Conservation (phyloP, 2,329 filamentous ascomycete species). For the Xylaria sp. region DNA sequence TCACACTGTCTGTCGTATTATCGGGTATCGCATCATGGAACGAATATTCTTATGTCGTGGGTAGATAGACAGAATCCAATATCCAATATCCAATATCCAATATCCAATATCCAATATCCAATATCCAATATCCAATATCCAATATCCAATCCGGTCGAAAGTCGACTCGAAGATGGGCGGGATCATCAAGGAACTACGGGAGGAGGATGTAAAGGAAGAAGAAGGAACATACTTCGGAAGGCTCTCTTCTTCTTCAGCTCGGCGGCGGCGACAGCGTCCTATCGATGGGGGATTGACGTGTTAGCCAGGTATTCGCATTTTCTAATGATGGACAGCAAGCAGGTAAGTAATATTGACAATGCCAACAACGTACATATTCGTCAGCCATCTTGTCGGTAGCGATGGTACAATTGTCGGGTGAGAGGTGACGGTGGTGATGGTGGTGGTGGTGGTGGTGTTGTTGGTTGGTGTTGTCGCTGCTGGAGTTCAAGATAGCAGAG, state of each 20-base stretch:
- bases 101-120: too few relatives aligned
- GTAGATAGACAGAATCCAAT: too few relatives aligned
- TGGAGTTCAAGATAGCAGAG: not conserved
- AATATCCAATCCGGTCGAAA: too few relatives aligned
- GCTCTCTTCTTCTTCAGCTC: constrained; percentile 90
- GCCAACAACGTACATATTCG: constrained; percentile 37
- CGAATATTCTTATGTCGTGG: not conserved
- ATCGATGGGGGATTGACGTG: constrained; percentile 34
- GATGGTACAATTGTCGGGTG: constrained; percentile 21
- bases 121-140: too few relatives aligned
- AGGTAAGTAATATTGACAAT: too few relatives aligned
- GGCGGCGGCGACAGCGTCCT: constrained; percentile 98
- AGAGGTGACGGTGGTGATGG: constrained; percentile 17
- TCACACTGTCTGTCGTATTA: constrained; percentile 55
- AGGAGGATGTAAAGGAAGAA: not conserved
- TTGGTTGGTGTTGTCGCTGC: constrained; percentile 25
- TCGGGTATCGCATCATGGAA: constrained; percentile 48
- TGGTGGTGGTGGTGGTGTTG: constrained; percentile 24
- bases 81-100: too few relatives aligned
- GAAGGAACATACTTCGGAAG: constrained; percentile 38
- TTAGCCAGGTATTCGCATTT: too few relatives aligned
- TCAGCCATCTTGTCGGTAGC: constrained; percentile 39
- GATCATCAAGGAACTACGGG: not conserved
- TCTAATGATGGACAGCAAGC: too few relatives aligned
- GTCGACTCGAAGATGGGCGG: not conserved